Base-by-base conservation (phyloP, 2,329 filamentous ascomycete genomes). In the Diaporthe batatas region DNA sequence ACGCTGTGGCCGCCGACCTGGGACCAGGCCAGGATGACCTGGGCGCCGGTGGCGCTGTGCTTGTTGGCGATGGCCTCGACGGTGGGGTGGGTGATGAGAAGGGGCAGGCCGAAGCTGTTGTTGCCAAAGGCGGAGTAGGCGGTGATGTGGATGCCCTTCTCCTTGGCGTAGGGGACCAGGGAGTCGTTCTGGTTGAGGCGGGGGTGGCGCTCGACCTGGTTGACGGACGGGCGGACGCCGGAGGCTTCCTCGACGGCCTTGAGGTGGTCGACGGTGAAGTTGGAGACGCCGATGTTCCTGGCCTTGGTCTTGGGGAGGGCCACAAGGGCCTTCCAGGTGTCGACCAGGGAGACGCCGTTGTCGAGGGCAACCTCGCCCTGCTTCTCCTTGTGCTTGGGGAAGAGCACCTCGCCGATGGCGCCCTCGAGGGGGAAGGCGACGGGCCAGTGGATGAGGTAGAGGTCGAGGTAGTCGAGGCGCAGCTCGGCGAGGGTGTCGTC, bases 121-220 rank as follows among this genome's bases (percentile, higher is more conserved):
- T 86, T 86, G 75, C 85, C 85, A 69, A 86, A 85, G 75, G 86
- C 84, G 44, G 89, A 91, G 85, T 92, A 92, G 75, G 88, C 90
- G n/a, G 90, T 92, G 81, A 86, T 84, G 83, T 91, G 86, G 77
- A 93, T 93, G 78, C 86, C 86, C 83, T 92, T 92, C 77, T 86
- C 81, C 79, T 87, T 86, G 82, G 84, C 85, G 85, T 90, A 93
- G 71, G 87, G 84, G 77, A 91, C 81, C 49, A 92, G 86, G 77
- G 88, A 88, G 39, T 86, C 84, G 67, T 86, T 87, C 73, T 89
- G 89, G 80, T 90, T 86, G 18, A 74, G 67, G 79, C 90, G 90
- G 53, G 91, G 91, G 83, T 93, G 91, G 47, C 91, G 87, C 82
- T 93, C 91, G 79, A 92, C 82, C 82, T 93, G 91, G 87, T 93